Conservation (phyloP, 1,284 basidiomycete genomes). For the Ganoderma lucidum region DNA sequence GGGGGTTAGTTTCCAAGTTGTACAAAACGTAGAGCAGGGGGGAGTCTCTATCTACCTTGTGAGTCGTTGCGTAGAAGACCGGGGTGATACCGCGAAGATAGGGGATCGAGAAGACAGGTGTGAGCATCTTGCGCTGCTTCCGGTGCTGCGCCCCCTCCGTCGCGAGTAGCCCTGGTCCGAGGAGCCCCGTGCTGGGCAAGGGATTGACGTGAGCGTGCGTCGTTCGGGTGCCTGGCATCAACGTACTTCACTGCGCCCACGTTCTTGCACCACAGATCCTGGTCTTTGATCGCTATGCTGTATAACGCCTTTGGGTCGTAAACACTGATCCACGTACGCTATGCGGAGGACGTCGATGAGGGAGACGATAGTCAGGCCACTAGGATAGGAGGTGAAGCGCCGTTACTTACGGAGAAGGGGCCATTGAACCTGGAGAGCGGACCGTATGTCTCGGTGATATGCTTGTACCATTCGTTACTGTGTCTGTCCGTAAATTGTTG, state of each 20-base stretch:
- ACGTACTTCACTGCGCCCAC: constrained; percentile 3
- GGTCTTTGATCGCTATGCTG: constrained; percentile 31
- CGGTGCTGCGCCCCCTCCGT: constrained; percentile 14
- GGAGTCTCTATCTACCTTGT: background rate
- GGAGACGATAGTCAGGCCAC: background rate
- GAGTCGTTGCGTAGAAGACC: constrained; percentile 18
- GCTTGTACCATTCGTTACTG: constrained; percentile 31
- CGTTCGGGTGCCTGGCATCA: background rate
- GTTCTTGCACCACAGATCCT: constrained; percentile 31
- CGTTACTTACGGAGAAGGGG: constrained; percentile 25
- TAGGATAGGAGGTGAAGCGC: too few species aligned
- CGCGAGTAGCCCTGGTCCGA: constrained; percentile 34
- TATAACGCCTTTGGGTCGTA: constrained; percentile 29
- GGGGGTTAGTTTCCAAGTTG: background rate
- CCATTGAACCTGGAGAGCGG: constrained; percentile 27
- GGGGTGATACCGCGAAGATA: constrained; percentile 22
- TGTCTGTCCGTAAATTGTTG: constrained; percentile 23
- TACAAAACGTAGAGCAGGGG: background rate
- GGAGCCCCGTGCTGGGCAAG: constrained; percentile 19
- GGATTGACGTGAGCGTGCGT: background rate
- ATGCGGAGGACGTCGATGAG: background rate
- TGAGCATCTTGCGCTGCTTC: constrained; percentile 29
- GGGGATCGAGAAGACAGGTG: constrained; percentile 22
- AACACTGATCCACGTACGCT: constrained; percentile 15
- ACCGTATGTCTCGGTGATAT: constrained; percentile 26